These are phyloP conservation scores for Cantharellus anzutake DNA, from an alignment of 768 basidiomycete genomes.

Conservation along the genomic window DNA sequence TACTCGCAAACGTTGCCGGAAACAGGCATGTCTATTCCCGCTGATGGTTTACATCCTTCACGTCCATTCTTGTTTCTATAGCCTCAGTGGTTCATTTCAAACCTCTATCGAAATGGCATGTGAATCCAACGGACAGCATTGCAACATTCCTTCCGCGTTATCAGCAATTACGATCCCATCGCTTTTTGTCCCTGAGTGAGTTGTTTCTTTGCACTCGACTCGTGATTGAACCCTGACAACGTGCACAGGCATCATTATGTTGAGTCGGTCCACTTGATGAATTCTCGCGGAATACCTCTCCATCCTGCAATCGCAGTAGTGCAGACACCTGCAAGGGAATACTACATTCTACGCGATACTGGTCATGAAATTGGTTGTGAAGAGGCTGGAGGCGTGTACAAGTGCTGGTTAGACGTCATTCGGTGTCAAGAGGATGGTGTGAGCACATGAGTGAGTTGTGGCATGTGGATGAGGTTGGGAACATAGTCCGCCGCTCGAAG, in stretches of 20 bases:
- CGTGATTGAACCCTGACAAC: background rate
- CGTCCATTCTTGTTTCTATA: slow-evolving; percentile 13
- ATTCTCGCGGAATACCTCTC: slow-evolving; percentile 23
- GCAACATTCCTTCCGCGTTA: slow-evolving; percentile 12
- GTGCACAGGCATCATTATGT: background rate
- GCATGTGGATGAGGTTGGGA: too few species aligned
- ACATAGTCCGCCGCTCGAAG: too few species aligned
- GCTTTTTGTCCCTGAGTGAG: slow-evolving; percentile 51
- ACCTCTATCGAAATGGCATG: slow-evolving; percentile 51
- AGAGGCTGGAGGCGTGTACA: slow-evolving; percentile 32
- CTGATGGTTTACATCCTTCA: background rate
- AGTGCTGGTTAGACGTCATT: background rate
- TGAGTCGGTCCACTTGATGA: slow-evolving; percentile 49
- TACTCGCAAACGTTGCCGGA: slow-evolving; percentile 49
- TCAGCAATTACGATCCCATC: slow-evolving; percentile 15
- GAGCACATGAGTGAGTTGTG: too few species aligned
- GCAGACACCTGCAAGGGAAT: slow-evolving; percentile 49
- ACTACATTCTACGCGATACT: slow-evolving; percentile 51
- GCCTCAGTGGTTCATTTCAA: slow-evolving; percentile 53
- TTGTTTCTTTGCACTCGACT: background rate
- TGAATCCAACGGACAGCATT: slow-evolving; percentile 32
- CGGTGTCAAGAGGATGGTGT: background rate
- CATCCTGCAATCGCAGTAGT: slow-evolving; percentile 48
- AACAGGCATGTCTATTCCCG: slow-evolving; percentile 33
- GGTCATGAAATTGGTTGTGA: slow-evolving; percentile 63